Evolutionary conservation across 495 filamentous ascomycete genomes (phyloP).

Genomic region (Friedmanniomyces simplex): DNA sequence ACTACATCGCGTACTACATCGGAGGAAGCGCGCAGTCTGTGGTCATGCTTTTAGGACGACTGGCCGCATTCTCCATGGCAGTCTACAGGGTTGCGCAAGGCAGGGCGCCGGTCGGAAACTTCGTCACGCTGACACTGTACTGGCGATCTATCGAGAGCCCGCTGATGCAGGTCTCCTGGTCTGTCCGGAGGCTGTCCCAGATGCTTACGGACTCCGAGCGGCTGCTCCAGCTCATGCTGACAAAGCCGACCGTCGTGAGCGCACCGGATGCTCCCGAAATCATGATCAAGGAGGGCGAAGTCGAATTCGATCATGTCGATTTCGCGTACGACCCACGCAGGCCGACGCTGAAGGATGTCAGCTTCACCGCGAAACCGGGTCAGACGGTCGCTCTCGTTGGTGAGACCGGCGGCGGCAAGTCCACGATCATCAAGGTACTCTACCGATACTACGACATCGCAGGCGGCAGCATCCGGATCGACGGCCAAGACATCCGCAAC

Average conservation of each 20-base stretch:
- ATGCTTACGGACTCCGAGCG: slow-evolving; percentile 62
- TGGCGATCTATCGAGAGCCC: slow-evolving; percentile 48
- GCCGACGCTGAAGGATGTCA: slow-evolving; percentile 53
- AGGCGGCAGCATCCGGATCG: slow-evolving; percentile 55
- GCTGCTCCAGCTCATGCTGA: slow-evolving; percentile 60
- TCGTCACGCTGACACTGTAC: slow-evolving; percentile 61
- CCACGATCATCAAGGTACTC: slow-evolving; percentile 63
- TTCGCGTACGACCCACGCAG: slow-evolving; percentile 66
- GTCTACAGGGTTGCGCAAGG: slow-evolving; percentile 52
- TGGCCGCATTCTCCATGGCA: slow-evolving; percentile 55
- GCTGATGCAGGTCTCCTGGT: slow-evolving; percentile 51
- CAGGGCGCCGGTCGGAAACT: slow-evolving; percentile 51
- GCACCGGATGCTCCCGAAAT: slow-evolving; percentile 45
- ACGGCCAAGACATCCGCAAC: slow-evolving; percentile 63
- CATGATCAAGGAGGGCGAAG: slow-evolving; percentile 46
- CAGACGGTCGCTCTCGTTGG: slow-evolving; percentile 66
- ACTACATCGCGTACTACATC: slow-evolving; percentile 25
- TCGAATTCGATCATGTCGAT: slow-evolving; percentile 53
- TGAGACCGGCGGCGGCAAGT: slow-evolving; percentile 65
- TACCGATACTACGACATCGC: slow-evolving; percentile 57
- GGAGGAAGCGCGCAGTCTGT: slow-evolving; percentile 44
- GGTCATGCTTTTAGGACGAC: slow-evolving; percentile 52
- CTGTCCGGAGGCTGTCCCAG: slow-evolving; percentile 43
- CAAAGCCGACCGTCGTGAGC: slow-evolving; percentile 50
- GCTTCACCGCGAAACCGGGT: slow-evolving; percentile 44